Percentiles rank a stretch among this genome's conserved stretches.
Conservation (phyloP, 306 rosid genomes). For the Urtica urens region DNA sequence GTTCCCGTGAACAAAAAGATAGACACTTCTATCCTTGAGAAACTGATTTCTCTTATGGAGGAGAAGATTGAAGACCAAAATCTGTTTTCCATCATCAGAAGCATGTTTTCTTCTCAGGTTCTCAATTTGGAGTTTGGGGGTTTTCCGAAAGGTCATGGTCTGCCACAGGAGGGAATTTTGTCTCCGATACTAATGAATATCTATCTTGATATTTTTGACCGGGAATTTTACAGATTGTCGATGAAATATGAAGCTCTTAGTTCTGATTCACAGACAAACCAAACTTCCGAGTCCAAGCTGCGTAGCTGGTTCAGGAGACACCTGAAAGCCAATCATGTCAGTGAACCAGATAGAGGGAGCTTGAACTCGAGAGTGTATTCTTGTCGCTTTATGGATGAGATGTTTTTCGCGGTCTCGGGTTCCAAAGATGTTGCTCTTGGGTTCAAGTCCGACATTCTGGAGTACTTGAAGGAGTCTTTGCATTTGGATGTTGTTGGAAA, state of each 20-base stretch:
- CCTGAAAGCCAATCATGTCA: conserved; percentile 34
- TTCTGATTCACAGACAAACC: conserved; percentile 15
- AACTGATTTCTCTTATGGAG: conserved; percentile 48
- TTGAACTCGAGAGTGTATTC: conserved; percentile 35
- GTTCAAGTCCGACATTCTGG: conserved; percentile 48
- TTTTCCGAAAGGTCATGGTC: conserved; percentile 79
- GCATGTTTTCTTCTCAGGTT: conserved; percentile 58
- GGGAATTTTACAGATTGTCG: conserved; percentile 65
- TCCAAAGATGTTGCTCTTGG: conserved; percentile 51
- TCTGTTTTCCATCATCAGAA: conserved; percentile 33
- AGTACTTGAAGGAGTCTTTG: conserved; percentile 49
- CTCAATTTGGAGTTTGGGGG: conserved; percentile 86
- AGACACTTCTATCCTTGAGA: conserved; percentile 41
- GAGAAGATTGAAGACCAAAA: conserved; percentile 64
- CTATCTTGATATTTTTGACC: conserved; percentile 70
- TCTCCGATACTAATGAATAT: conserved; percentile 80
- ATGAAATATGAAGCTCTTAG: conserved; percentile 70
- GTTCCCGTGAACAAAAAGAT: conserved; percentile 41
- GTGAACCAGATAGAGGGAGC: conserved; percentile 19
- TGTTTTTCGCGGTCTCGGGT: conserved; percentile 62
- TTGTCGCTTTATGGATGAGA: conserved; percentile 82
- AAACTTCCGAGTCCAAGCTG: conserved; percentile 38
- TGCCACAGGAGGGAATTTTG: conserved; percentile 83
- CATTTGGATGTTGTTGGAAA: conserved; percentile 45
- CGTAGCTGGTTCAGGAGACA: conserved; percentile 77